Base-by-base conservation (phyloP, 495 filamentous ascomycete genomes). In the Tuber brumale region DNA sequence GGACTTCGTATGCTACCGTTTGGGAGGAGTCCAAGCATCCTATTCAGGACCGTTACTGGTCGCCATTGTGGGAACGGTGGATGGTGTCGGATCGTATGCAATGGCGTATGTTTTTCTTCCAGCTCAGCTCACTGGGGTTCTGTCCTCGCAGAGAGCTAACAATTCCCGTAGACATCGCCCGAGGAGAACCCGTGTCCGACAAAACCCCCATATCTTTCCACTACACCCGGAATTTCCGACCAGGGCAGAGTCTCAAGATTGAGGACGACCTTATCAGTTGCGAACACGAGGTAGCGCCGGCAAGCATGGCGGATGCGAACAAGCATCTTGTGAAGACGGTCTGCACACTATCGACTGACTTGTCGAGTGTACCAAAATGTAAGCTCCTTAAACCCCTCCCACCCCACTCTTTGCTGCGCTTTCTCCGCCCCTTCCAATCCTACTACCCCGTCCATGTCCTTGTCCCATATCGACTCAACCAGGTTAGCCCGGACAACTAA, bases 21-120 rank as follows among this genome's bases (percentile, higher is more conserved):
- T 93, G 91, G 83, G 90, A 92, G 76, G 90, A 90, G 77, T 85
- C 88, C 73, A 91, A 89, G 76, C 91, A 93, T 81, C 86, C 87
- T 23, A 87, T 92, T 10, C 85, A 83, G 43, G 91, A 93, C 77
- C 83, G 91, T 51, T 93, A 93, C 79, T 93, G 91, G 91, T 89
- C 87, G 74, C 91, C 91, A 19, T 78, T 93, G 48, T 93, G 91
- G 91, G 91, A 93, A 83, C 82, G 91, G 44, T 93, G 91, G 91
- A 93, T 93, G 91, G 90, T 93, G 23, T 88, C 86, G 74, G 91
- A 93, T 84, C 86, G 91, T 70, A 92, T 93, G 91, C 90, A 92
- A 80, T 93, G 91, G 91, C 91, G 92, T 84, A 92, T 91, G 42
- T 46, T 31, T n/a, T 70, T 41, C 70, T 41, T n/a, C 18, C 39